Conservation (phyloP, 257 asterid genomes). For the Vinca minor region DNA sequence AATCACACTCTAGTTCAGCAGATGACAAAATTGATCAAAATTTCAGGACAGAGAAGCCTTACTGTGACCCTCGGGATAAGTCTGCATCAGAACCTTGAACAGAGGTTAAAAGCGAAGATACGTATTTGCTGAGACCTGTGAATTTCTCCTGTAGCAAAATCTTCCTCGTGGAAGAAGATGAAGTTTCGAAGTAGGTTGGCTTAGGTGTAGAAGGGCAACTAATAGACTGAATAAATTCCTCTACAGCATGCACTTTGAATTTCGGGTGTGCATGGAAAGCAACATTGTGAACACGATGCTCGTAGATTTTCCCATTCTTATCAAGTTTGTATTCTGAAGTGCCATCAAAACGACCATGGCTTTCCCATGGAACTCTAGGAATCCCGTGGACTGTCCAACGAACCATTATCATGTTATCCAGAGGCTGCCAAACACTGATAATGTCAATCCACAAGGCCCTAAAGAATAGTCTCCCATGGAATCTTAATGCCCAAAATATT, state of each 20-base stretch:
- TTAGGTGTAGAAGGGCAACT: constrained; percentile 80
- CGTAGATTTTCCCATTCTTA: constrained; percentile 84
- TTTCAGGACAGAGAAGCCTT: constrained; percentile 8
- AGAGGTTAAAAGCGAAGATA: constrained; percentile 38
- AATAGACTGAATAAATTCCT: constrained; percentile 56
- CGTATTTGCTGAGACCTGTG: constrained; percentile 26
- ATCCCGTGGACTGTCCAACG: constrained; percentile 95
- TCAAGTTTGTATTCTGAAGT: constrained; percentile 98
- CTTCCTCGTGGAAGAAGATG: constrained; percentile 27
- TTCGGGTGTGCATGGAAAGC: constrained; percentile 70
- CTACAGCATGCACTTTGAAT: constrained; percentile 56
- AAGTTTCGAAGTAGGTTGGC: constrained; percentile 71
- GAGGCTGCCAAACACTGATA: constrained; percentile 94
- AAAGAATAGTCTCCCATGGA: constrained; percentile 71
- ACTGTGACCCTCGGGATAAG: constrained; percentile 16
- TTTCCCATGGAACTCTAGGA: constrained; percentile 93
- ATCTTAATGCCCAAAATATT: constrained; percentile 78
- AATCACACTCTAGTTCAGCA: neutral
- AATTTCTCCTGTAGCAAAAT: constrained; percentile 27
- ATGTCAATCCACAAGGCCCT: constrained; percentile 82
- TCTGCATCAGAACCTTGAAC: constrained; percentile 27
- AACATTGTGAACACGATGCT: constrained; percentile 89
- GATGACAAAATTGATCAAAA: constrained; percentile 15
- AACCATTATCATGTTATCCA: constrained; percentile 68
- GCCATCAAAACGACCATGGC: constrained; percentile 82